Evolutionary conservation across 345 rosid species (phyloP).

Genomic region (Chamaenerion angustifolium): DNA sequence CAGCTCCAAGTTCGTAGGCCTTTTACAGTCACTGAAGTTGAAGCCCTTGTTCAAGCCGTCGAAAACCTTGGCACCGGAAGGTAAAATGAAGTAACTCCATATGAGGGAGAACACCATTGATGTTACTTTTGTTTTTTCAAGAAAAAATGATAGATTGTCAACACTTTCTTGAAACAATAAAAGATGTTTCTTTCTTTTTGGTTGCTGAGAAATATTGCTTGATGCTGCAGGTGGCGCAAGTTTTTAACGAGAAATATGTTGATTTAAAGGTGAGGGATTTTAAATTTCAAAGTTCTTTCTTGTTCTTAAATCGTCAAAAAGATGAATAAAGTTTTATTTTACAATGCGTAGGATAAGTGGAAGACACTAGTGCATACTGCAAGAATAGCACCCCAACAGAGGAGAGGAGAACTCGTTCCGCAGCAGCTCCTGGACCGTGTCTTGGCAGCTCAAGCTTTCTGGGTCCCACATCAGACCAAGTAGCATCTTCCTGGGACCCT

Average conservation of each 20-base stretch:
- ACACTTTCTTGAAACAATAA: too few species aligned
- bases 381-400: conserved; percentile 90
- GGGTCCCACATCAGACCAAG: conserved; percentile 83
- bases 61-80: conserved; percentile 99
- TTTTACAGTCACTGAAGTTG: conserved; percentile 94
- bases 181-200: too few species aligned
- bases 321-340: neutral
- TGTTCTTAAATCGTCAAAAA: too few species aligned
- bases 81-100: conserved; percentile 21
- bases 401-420: conserved; percentile 98
- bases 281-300: neutral
- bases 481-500: conserved; percentile 26
- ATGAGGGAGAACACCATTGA: too few species aligned
- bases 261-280: conserved; percentile 66
- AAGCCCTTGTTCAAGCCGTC: conserved; percentile 91
- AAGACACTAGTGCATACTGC: conserved; percentile 96
- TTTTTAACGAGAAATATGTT: conserved; percentile 90
- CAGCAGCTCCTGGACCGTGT: conserved; percentile 92
- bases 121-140: too few species aligned
- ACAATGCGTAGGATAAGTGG: conserved; percentile 79
- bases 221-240: conserved; percentile 74
- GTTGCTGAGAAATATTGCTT: neutral
- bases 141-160: too few species aligned
- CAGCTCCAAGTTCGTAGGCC: conserved; percentile 97
- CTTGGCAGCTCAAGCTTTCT: conserved; percentile 71